Base-by-base conservation (phyloP, 345 rosid genomes). In the Nephelium lappaceum region DNA sequence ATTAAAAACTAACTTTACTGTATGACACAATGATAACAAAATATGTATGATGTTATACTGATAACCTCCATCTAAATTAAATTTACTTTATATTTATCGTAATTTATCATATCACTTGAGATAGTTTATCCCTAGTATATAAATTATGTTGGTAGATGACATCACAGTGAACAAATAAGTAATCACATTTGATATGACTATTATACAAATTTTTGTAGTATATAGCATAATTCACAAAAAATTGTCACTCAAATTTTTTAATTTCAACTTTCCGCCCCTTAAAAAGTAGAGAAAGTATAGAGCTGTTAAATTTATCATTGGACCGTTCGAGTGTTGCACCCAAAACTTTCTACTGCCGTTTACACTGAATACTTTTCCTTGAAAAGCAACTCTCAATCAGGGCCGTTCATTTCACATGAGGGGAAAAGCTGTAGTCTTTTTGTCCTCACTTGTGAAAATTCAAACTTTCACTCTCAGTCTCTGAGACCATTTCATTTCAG, bases 401-500 rank as follows among this genome's bases (percentile, higher is more conserved):
- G 47, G 45, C 78, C 78, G 78, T 75, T 65, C 15, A 75, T 27
- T 6, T n/a, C 51, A 64, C 19, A 47, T 11, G 38, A 12, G n/a
- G 11, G 6, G 25, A 43, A 67, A 75, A 31, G 78, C 78, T 75
- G 76, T 36, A 16, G 63, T 36, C 47, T 27, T 64, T 75, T 64
- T 64, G 78, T 65, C 61, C 21, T 31, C 23, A 39, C 19, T 19
- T 19, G 67, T 47, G 49, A 65, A 75, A 74, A 27, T 65, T 65
- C 78, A 75, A 75, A 75, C 78, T 65, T 31, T 27, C 78, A 49
- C 4, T 75, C 78, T 65, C 47, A 11, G 64, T 15, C 49, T 38
- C 71, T 7, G 10, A 21, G 25, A 62, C 55, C 58, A 42, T 15
- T 43, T 43, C 68, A 60, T 19, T 55, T 11, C 16, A 39, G 27